Conservation (phyloP, 345 rosid species). For the Lumnitzera littorea region DNA sequence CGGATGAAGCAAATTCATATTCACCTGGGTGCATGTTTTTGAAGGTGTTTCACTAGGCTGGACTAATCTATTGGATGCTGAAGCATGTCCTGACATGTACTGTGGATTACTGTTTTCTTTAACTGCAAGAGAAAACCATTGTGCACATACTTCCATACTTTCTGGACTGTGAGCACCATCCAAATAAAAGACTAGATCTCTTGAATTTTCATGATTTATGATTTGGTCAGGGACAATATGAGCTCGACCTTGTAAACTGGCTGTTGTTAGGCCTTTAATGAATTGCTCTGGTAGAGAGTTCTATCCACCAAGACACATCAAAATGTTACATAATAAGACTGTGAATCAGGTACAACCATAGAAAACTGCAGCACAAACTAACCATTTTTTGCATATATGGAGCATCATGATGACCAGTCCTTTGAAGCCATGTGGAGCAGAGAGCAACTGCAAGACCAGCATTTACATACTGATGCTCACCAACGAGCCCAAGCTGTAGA, state of each 20-base stretch:
- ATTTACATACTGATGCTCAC: slow-evolving; percentile 87
- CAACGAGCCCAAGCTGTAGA: slow-evolving; percentile 78
- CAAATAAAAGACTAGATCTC: slow-evolving; percentile 76
- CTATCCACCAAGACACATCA: slow-evolving; percentile 29
- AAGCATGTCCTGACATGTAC: neutral
- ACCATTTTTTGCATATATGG: slow-evolving; percentile 46
- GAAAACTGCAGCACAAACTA: slow-evolving; percentile 9
- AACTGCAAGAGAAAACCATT: slow-evolving; percentile 72
- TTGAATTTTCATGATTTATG: slow-evolving; percentile 32
- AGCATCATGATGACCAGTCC: slow-evolving; percentile 55
- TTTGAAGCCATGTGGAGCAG: slow-evolving; percentile 71
- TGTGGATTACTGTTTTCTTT: slow-evolving; percentile 24
- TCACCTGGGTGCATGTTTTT: too few species aligned
- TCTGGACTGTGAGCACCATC: slow-evolving; percentile 98
- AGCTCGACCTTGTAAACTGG: slow-evolving; percentile 93
- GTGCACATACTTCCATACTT: slow-evolving; percentile 83
- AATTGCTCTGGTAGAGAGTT: slow-evolving; percentile 68
- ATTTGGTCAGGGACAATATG: slow-evolving; percentile 65
- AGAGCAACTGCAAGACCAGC: slow-evolving; percentile 88
- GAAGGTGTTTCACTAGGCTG: neutral
- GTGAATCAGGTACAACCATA: slow-evolving; percentile 3
- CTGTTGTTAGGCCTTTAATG: slow-evolving; percentile 69
- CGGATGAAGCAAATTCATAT: too few species aligned
- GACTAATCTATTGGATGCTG: slow-evolving; percentile 26
- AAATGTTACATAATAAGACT: neutral